Evolutionary conservation across 495 filamentous ascomycete genomes (phyloP).

Genomic region (Cercophora newfieldiana): DNA sequence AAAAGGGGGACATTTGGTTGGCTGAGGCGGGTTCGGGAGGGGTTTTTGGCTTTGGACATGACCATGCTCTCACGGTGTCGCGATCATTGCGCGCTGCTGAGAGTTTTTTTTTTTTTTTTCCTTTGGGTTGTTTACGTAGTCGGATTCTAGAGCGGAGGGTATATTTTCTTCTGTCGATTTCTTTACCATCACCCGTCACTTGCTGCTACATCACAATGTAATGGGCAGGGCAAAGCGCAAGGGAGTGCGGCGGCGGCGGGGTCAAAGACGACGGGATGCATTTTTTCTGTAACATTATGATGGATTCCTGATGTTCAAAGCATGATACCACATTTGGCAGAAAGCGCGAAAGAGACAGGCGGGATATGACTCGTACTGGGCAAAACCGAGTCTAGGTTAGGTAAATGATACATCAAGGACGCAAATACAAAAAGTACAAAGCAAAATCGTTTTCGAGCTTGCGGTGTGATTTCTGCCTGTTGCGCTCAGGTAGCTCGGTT

Average conservation of each 20-base stretch:
- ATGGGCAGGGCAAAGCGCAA: neutral
- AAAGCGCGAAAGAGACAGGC: neutral
- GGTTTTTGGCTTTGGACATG: no score
- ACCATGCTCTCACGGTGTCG: no score
- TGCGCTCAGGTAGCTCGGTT: neutral
- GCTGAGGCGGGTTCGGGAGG: neutral
- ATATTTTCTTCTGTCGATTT: neutral
- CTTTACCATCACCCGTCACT: neutral
- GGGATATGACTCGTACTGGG: neutral
- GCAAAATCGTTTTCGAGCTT: neutral
- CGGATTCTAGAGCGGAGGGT: neutral
- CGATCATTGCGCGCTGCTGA: no score
- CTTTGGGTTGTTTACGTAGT: neutral
- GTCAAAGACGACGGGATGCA: neutral
- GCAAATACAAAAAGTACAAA: neutral
- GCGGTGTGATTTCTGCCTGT: neutral
- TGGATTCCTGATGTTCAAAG: neutral
- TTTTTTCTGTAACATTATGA: neutral
- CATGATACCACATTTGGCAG: conserved; percentile 4
- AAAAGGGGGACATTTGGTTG: neutral
- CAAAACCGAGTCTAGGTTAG: neutral
- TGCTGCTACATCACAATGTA: neutral
- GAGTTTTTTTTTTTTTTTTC: neutral
- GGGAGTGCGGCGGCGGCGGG: neutral
- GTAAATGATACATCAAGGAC: neutral